These are phyloP conservation scores for Acanthamoeba triangularis DNA, from an alignment of 208 protist genomes.

Conservation along the genomic window DNA sequence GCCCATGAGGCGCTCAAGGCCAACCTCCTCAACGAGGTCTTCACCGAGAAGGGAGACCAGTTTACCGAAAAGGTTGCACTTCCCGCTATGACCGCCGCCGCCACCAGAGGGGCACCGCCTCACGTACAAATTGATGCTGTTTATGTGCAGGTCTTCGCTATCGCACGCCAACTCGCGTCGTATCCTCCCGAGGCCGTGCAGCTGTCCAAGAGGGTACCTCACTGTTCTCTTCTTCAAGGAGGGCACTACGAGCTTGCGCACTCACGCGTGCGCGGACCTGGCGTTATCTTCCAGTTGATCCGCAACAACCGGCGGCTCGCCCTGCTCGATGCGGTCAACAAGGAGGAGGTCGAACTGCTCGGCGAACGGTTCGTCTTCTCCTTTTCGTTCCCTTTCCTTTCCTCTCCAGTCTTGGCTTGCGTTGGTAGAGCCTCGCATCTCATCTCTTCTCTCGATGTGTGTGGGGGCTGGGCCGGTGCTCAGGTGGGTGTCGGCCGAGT, in stretches of 20 bases:
- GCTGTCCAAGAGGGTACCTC: conserved; percentile 62
- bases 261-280: neutral
- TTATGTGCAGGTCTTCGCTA: conserved; percentile 13
- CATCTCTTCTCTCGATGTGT: neutral
- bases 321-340: conserved; percentile 30
- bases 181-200: conserved; percentile 55
- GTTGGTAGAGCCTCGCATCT: neutral
- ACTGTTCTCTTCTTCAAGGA: no score
- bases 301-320: conserved; percentile 17
- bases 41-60: conserved; percentile 30
- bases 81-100: neutral
- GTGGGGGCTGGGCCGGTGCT: neutral
- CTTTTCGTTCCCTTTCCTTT: neutral
- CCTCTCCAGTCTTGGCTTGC: neutral
- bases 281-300: conserved; percentile 15
- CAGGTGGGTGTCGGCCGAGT: conserved; percentile 60
- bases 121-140: neutral
- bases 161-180: conserved; percentile 21
- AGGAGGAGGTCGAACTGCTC: conserved; percentile 49
- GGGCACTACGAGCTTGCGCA: neutral
- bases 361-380: conserved; percentile 12
- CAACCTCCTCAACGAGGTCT: conserved; percentile 66
- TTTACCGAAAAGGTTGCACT: neutral
- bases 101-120: neutral
- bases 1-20: conserved; percentile 50